Evolutionary conservation across 805 yeast species (phyloP), one percentile per base, ranked within the genome.

Genomic region (Lipomyces anomalus): DNA sequence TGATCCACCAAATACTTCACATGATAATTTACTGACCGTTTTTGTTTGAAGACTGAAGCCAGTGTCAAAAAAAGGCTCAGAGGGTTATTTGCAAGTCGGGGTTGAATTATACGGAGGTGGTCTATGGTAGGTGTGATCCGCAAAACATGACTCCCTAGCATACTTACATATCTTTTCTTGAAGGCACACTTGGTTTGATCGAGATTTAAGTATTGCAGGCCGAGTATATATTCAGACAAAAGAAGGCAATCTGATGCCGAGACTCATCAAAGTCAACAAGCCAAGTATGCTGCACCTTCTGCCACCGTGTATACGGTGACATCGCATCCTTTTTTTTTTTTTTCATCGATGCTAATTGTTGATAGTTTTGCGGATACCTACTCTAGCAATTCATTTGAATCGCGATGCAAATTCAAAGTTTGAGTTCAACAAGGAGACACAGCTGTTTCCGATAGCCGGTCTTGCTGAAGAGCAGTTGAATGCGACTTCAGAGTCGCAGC

Each of bases 31-130:
- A 17, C 18, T 30, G 17, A 20, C 4, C n/a, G 16, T 35, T 16
- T 11, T 4, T 6, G 6, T 23, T 4, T 40, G 16, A 24, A 50
- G 52, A n/a, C 77, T 90, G 55, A 92, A 90, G 67, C 98, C 98
- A 9, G 71, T 83, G 24, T 84, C 95, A 21, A 79, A 80, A 60
- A 77, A 76, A 55, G 64, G 68, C 7, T 68, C 72, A 16, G 89
- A 84, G 57, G 95, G 95, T 1, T 90, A 79, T 59, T 73, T 79
- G 44, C 95, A 89, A 63, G 79, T 92, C 17, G 97, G 95, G 32
- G 95, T 92, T 6, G 97, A 92, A 65, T 77, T 82, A 40, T 90
- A 90, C 60, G 97, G 98, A 46, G 97, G 97, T 29, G 92, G 95
- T 41, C 80, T 89, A 44, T 92, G 97, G 79, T 48, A 24, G 22